These are phyloP conservation scores for Sphaerobolus stellatus DNA, from an alignment of 1,284 basidiomycete genomes.

Conservation along the genomic window DNA sequence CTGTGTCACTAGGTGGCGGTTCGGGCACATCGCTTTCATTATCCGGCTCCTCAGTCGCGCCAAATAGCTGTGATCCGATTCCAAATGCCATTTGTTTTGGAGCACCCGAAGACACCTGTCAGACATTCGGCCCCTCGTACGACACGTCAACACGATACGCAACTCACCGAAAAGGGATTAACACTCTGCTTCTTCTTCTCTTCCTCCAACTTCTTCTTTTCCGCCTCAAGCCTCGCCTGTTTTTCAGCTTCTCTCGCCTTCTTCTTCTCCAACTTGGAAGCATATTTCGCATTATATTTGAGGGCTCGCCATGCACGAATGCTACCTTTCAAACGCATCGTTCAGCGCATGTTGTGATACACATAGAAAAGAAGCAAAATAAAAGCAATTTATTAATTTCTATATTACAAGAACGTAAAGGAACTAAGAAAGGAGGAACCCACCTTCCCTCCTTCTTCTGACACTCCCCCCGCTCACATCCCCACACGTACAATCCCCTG, in stretches of 20 bases:
- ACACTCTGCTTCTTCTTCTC: conserved; percentile 35
- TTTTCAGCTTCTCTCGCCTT: conserved; percentile 37
- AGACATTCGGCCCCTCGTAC: conserved; percentile 16
- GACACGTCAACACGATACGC: not conserved
- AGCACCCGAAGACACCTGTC: conserved; percentile 20
- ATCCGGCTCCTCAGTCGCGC: conserved; percentile 22
- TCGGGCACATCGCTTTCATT: conserved; percentile 15
- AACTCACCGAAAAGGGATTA: conserved; percentile 71
- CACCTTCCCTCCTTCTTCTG: conserved; percentile 73
- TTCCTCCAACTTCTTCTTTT: conserved; percentile 26
- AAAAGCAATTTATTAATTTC: conserved; percentile 1
- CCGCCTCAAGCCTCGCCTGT: conserved; percentile 22
- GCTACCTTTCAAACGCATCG: conserved; percentile 37
- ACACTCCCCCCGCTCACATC: conserved; percentile 63
- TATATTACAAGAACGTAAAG: not conserved
- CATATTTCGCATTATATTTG: conserved; percentile 68
- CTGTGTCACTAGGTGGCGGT: conserved; percentile 17
- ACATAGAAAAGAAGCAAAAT: conserved; percentile 3
- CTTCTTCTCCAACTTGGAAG: conserved; percentile 60
- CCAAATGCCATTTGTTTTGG: conserved; percentile 42
- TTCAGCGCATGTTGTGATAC: not conserved
- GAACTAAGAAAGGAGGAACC: conserved; percentile 30
- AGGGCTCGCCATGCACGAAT: conserved; percentile 76
- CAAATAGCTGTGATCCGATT: conserved; percentile 65
- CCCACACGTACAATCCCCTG: conserved; percentile 79